Conservation (phyloP, 139 green algal species). For the Asterochloris sp. region DNA sequence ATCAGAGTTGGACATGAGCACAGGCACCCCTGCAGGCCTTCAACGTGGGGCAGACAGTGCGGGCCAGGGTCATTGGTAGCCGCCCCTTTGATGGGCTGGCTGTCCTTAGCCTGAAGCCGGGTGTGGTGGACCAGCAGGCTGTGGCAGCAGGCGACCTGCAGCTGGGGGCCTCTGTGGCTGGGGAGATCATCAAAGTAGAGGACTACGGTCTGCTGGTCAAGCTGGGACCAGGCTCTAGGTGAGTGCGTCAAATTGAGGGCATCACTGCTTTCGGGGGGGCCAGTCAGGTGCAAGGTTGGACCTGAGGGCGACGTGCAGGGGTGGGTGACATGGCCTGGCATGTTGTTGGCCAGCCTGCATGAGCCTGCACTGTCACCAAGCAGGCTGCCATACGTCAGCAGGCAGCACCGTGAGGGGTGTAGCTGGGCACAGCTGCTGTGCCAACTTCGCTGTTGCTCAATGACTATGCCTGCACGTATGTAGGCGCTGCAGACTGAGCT, state of each 20-base stretch:
- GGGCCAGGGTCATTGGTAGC: constrained; percentile 72
- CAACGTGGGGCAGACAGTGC: constrained; percentile 47
- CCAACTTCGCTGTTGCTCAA: no score
- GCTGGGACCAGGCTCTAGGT: constrained; percentile 52
- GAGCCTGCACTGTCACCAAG: no score
- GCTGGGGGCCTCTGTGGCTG: constrained; percentile 45
- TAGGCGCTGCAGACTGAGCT: no score
- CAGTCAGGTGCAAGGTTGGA: no score
- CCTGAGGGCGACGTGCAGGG: no score
- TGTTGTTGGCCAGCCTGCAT: no score
- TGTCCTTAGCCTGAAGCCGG: constrained; percentile 54
- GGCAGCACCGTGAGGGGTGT: no score
- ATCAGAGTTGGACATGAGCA: not conserved
- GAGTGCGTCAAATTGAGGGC: not conserved
- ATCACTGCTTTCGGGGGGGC: not conserved
- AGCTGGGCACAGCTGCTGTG: no score
- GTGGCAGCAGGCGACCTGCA: constrained; percentile 29
- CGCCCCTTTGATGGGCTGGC: constrained; percentile 82
- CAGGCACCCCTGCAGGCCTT: constrained; percentile 19
- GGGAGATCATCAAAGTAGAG: constrained; percentile 49
- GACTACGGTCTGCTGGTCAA: constrained; percentile 55
- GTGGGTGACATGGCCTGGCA: no score
- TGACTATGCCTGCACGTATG: no score
- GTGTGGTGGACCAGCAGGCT: constrained; percentile 42
- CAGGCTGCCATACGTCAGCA: no score